A percentile compares a stretch with the other conserved stretches of the same genome.
These are phyloP conservation scores for Lecanoromycetidae sp. DNA, from an alignment of 2,329 filamentous ascomycete genomes.

Conservation along the genomic window DNA sequence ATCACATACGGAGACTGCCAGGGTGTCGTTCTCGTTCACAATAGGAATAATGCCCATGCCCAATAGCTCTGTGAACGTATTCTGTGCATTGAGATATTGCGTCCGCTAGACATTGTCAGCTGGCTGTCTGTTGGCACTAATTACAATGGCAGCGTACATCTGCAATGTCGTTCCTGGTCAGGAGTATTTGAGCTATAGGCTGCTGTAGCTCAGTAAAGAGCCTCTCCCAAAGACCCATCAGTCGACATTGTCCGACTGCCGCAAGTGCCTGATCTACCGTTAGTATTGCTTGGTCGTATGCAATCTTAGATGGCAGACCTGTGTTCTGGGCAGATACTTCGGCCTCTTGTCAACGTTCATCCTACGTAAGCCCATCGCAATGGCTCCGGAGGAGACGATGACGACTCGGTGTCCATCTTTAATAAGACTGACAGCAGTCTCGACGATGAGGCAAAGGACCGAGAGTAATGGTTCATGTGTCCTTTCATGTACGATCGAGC, in stretches of 20 bases:
- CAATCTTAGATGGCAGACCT: constrained; percentile 39
- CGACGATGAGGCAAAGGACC: constrained; percentile 81
- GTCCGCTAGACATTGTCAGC: constrained; percentile 47
- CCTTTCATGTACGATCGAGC: constrained; percentile 95
- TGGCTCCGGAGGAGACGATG: constrained; percentile 92
- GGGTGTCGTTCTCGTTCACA: constrained; percentile 96
- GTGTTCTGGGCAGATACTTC: constrained; percentile 78
- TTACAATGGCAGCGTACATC: constrained; percentile 47
- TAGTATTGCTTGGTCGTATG: background rate
- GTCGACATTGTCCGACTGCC: constrained; percentile 86
- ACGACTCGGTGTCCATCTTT: constrained; percentile 90
- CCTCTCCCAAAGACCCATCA: constrained; percentile 93
- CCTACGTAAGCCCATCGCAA: constrained; percentile 79
- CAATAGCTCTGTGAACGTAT: constrained; percentile 79
- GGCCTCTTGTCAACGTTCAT: constrained; percentile 83
- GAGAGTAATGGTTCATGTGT: constrained; percentile 88
- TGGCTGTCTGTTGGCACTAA: too few species aligned
- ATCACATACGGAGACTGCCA: constrained; percentile 62
- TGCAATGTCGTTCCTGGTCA: constrained; percentile 92
- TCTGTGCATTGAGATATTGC: constrained; percentile 92
- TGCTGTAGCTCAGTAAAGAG: constrained; percentile 79
- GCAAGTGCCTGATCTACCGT: constrained; percentile 58
- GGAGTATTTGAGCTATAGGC: constrained; percentile 84
- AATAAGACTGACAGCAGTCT: constrained; percentile 76
- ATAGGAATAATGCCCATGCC: constrained; percentile 96